Percentiles rank a stretch among this genome's conserved stretches.
phyloP scores from a whole-genome alignment of 768 basidiomycete species.

The Lyophyllum shimeji region DNA sequence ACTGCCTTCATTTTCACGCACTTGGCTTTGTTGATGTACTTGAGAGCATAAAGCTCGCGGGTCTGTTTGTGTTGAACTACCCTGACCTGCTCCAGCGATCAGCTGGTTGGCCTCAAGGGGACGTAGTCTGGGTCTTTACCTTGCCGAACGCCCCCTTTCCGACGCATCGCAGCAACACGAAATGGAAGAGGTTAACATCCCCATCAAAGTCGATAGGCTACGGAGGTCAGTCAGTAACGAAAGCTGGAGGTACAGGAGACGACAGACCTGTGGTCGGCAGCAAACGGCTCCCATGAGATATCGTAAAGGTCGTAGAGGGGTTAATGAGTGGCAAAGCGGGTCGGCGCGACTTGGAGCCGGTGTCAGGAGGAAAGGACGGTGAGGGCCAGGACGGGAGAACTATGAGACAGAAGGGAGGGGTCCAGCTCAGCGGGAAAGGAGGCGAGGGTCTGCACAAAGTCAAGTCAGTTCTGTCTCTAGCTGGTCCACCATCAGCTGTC shows the following conservation, averaged over 20 bases:
- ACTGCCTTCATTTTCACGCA: conserved; percentile 99
- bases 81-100: conserved; percentile 66
- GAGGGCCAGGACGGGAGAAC: conserved; percentile 13
- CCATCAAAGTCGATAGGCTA: conserved; percentile 96
- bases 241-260: background rate
- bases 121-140: conserved; percentile 41
- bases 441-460: background rate
- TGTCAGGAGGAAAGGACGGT: background rate
- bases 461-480: background rate
- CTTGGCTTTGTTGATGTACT: conserved; percentile 99
- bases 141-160: conserved; percentile 99
- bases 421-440: background rate
- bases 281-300: conserved; percentile 77
- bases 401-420: background rate
- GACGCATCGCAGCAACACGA: conserved; percentile 91
- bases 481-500: conserved; percentile 7
- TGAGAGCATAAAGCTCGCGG: conserved; percentile 94
- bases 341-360: conserved; percentile 4
- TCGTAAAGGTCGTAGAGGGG: conserved; percentile 29
- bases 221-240: background rate
- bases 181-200: conserved; percentile 96
- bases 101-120: background rate
- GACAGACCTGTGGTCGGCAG: conserved; percentile 74
- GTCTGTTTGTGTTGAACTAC: conserved; percentile 99
- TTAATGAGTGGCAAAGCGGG: background rate